Percentiles rank a stretch among this genome's conserved stretches.
phyloP scores from a whole-genome alignment of 1,284 basidiomycete genomes.

The Tausonia pullulans region DNA sequence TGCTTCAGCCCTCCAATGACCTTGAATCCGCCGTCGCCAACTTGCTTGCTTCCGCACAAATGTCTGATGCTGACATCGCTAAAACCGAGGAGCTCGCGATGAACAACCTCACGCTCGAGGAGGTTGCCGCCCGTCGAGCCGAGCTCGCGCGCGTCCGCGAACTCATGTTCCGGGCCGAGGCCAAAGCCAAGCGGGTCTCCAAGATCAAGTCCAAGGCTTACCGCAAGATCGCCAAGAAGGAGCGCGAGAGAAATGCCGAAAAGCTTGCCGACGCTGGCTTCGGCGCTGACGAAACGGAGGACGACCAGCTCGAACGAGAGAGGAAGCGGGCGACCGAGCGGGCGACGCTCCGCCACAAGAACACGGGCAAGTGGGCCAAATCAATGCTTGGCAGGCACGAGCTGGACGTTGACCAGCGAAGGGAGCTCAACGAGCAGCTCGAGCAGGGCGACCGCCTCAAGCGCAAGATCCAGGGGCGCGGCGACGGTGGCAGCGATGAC shows the following conservation, averaged over 20 bases:
- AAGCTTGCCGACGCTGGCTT: slow-evolving; percentile 38
- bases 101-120: slow-evolving; percentile 69
- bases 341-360: slow-evolving; percentile 73
- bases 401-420: slow-evolving; percentile 49
- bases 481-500: slow-evolving; percentile 42
- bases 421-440: slow-evolving; percentile 67
- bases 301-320: slow-evolving; percentile 57
- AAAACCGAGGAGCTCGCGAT: slow-evolving; percentile 70
- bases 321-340: slow-evolving; percentile 68
- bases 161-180: slow-evolving; percentile 85
- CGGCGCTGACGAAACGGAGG: slow-evolving; percentile 39
- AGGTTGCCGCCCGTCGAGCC: slow-evolving; percentile 64
- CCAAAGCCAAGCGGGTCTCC: slow-evolving; percentile 76
- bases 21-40: slow-evolving; percentile 67
- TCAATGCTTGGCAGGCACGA: slow-evolving; percentile 42
- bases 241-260: slow-evolving; percentile 50
- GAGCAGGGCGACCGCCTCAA: slow-evolving; percentile 58
- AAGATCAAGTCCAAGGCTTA: slow-evolving; percentile 97
- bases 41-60: slow-evolving; percentile 61
- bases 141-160: slow-evolving; percentile 83
- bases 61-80: slow-evolving; percentile 59
- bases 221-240: slow-evolving; percentile 71
- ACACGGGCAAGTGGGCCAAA: slow-evolving; percentile 69
- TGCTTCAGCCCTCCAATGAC: slow-evolving; percentile 53
- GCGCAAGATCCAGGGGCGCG: slow-evolving; percentile 48